phyloP scores from a whole-genome alignment of 2,329 filamentous ascomycete species.

The Diplocarpon rosae region DNA sequence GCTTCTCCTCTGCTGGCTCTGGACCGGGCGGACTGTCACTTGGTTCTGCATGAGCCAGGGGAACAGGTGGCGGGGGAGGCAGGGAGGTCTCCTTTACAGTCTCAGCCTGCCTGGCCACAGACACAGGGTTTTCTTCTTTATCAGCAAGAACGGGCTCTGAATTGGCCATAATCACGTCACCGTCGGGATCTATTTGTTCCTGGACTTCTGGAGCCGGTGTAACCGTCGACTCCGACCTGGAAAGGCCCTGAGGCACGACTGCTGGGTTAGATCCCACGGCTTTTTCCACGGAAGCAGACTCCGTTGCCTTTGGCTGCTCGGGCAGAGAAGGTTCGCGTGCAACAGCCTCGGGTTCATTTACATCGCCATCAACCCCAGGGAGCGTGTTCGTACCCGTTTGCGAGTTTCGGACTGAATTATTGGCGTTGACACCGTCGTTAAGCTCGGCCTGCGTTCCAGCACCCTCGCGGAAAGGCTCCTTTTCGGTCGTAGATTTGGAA shows the following conservation, averaged over 20 bases:
- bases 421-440: constrained; percentile 12
- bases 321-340: constrained; percentile 25
- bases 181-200: constrained; percentile 18
- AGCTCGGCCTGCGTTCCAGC: constrained; percentile 6
- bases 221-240: constrained; percentile 13
- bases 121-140: constrained; percentile 17
- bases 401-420: constrained; percentile 6
- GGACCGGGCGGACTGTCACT: constrained; percentile 14
- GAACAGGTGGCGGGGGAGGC: constrained; percentile 21
- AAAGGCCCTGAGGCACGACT: constrained; percentile 19
- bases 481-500: constrained; percentile 18
- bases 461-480: constrained; percentile 19
- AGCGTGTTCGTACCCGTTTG: constrained; percentile 7
- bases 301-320: constrained; percentile 22
- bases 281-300: constrained; percentile 7
- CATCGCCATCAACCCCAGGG: constrained; percentile 17
- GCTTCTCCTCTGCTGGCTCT: constrained; percentile 24
- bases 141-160: constrained; percentile 16
- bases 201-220: constrained; percentile 5
- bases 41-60: constrained; percentile 9
- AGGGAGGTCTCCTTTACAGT: constrained; percentile 12
- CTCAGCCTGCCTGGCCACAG: constrained; percentile 16
- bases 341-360: constrained; percentile 9
- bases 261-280: constrained; percentile 12
- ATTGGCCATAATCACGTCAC: constrained; percentile 19